These are phyloP conservation scores for Tricholoma saponaceum DNA, from an alignment of 768 basidiomycete genomes.

Conservation along the genomic window DNA sequence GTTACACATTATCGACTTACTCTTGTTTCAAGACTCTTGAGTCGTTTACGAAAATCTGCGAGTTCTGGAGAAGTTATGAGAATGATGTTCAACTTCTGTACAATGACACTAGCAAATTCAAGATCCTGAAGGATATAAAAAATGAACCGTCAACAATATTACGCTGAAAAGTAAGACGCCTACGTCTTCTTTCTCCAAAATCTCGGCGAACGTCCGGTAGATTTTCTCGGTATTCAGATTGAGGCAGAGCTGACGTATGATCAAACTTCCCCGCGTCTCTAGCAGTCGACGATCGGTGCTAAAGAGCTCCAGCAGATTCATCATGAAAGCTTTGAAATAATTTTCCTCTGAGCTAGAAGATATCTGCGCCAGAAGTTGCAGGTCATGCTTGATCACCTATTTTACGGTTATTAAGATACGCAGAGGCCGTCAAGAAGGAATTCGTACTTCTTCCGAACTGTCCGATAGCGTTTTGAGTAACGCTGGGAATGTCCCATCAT, in stretches of 20 bases:
- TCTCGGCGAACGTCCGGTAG: slow-evolving; percentile 94
- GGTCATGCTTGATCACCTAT: slow-evolving; percentile 92
- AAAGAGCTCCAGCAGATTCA: slow-evolving; percentile 90
- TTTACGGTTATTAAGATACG: neutral
- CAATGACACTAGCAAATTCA: slow-evolving; percentile 96
- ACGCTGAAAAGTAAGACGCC: slow-evolving; percentile 10
- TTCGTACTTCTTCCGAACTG: slow-evolving; percentile 83
- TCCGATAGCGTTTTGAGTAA: slow-evolving; percentile 94
- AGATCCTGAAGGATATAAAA: slow-evolving; percentile 59
- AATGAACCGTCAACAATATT: neutral
- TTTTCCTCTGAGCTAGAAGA: slow-evolving; percentile 93
- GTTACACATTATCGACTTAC: slow-evolving; percentile 40
- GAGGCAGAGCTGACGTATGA: slow-evolving; percentile 91
- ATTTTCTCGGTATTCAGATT: slow-evolving; percentile 95
- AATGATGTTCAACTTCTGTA: slow-evolving; percentile 96
- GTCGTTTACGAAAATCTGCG: slow-evolving; percentile 87
- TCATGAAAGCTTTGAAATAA: slow-evolving; percentile 95
- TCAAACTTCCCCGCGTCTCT: slow-evolving; percentile 90
- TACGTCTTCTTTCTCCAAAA: slow-evolving; percentile 97
- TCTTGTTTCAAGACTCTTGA: slow-evolving; percentile 91
- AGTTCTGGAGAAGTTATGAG: slow-evolving; percentile 95
- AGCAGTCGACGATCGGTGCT: slow-evolving; percentile 89
- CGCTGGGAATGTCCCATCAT: slow-evolving; percentile 95
- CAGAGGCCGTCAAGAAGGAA: neutral
- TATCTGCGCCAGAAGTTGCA: slow-evolving; percentile 95